phyloP scores from a whole-genome alignment of 345 rosid genomes.

The Gynandropsis gynandra region DNA sequence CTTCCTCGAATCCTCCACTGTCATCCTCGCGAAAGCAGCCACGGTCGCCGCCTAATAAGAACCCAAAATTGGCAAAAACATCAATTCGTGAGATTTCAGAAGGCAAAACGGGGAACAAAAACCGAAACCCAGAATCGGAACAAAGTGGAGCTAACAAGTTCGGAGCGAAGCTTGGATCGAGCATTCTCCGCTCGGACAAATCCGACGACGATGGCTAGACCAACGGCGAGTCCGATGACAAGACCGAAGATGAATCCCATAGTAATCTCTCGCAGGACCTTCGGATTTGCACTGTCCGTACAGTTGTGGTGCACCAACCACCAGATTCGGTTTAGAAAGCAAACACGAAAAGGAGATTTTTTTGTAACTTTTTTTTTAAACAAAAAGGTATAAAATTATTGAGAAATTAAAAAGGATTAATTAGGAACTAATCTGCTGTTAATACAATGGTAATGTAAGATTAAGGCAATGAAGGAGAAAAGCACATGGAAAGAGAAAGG shows the following conservation, averaged over 20 bases:
- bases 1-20: slow-evolving; percentile 86
- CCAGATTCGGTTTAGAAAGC: slow-evolving; percentile 17
- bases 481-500: no score
- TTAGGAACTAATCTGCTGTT: no score
- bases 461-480: no score
- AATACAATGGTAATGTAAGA: no score
- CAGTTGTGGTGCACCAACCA: background rate
- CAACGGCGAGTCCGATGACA: slow-evolving; percentile 54
- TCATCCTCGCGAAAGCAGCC: slow-evolving; percentile 96
- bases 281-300: slow-evolving; percentile 8
- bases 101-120: slow-evolving; percentile 1
- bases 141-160: slow-evolving; percentile 49
- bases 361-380: background rate
- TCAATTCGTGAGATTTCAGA: background rate
- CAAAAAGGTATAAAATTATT: no score
- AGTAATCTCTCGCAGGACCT: slow-evolving; percentile 21
- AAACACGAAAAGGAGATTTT: background rate
- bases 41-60: slow-evolving; percentile 60
- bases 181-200: slow-evolving; percentile 72
- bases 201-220: slow-evolving; percentile 59
- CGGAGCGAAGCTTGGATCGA: slow-evolving; percentile 75
- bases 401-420: no score
- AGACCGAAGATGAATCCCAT: slow-evolving; percentile 70
- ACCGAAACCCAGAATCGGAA: background rate
- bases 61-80: background rate